Conservation (phyloP, 352 stramenopile species). For the Blastocystis sp. region DNA sequence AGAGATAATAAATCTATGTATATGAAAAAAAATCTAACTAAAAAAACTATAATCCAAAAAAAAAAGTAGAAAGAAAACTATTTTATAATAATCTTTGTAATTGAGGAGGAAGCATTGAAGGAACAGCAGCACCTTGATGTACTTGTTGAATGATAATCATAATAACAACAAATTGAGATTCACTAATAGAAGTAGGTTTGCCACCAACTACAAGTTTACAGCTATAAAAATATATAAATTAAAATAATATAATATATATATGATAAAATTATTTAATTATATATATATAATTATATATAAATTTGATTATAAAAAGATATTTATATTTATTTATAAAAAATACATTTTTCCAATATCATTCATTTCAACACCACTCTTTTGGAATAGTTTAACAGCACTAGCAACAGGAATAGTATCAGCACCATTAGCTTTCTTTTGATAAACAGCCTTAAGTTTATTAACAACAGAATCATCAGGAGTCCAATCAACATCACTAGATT, state of each 20-base stretch:
- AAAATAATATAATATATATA: too few relatives aligned
- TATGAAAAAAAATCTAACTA: too few relatives aligned
- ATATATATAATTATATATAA: too few relatives aligned
- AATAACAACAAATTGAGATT: constrained; percentile 5
- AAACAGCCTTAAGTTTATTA: not conserved
- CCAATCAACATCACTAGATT: constrained; percentile 19
- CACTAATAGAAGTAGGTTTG: not conserved
- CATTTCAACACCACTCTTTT: constrained; percentile 20
- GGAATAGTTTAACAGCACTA: constrained; percentile 22
- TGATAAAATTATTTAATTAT: too few relatives aligned
- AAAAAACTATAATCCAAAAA: too few relatives aligned
- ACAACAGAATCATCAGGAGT: not conserved
- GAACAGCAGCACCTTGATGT: constrained; percentile 7
- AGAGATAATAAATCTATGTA: too few relatives aligned
- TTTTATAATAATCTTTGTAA: not conserved
- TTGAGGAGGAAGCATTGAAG: not conserved
- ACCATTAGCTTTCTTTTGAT: constrained; percentile 11
- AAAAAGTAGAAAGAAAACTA: too few relatives aligned
- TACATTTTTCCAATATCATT: constrained; percentile 3
- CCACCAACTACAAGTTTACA: constrained; percentile 10
- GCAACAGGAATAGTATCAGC: not conserved
- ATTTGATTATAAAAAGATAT: too few relatives aligned
- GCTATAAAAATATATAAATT: too few relatives aligned
- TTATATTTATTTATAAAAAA: too few relatives aligned
- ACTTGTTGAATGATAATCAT: constrained; percentile 28